Percentiles rank a stretch among this genome's conserved stretches.
Evolutionary conservation across 805 yeast genomes (phyloP).

Genomic region (Schwanniomyces polymorphus): DNA sequence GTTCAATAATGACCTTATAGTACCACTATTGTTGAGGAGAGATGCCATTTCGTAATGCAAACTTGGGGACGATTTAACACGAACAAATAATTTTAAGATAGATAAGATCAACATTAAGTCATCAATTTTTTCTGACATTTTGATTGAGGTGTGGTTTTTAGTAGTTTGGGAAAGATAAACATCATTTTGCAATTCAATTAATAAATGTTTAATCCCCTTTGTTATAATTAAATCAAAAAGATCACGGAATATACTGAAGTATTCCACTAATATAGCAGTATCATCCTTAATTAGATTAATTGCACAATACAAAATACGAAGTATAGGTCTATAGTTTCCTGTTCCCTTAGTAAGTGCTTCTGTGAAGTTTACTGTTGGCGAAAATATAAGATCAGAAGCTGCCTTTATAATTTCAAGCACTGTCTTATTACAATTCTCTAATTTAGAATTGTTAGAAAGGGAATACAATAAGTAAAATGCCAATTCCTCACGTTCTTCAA

Average conservation of each 20-base stretch:
- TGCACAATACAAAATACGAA: constrained; percentile 55
- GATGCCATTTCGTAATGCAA: constrained; percentile 52
- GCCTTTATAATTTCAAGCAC: constrained; percentile 44
- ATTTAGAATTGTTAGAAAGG: constrained; percentile 29
- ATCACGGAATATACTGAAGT: constrained; percentile 52
- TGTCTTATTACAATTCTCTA: constrained; percentile 29
- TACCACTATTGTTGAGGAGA: constrained; percentile 55
- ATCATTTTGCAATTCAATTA: constrained; percentile 59
- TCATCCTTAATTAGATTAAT: constrained; percentile 45
- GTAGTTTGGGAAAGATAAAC: constrained; percentile 42
- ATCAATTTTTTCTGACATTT: constrained; percentile 54
- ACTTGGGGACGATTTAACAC: constrained; percentile 46
- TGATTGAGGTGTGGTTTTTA: constrained; percentile 27
- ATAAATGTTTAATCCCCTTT: constrained; percentile 60
- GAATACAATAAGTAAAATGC: constrained; percentile 54
- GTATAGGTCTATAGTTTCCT: constrained; percentile 56
- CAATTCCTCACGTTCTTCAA: constrained; percentile 64
- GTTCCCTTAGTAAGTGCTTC: constrained; percentile 39
- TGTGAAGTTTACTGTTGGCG: constrained; percentile 50
- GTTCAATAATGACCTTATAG: constrained; percentile 60
- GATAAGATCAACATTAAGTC: constrained; percentile 65
- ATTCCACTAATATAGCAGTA: constrained; percentile 39
- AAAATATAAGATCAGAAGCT: constrained; percentile 45
- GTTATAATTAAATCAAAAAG: constrained; percentile 65
- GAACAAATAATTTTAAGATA: constrained; percentile 58